A percentile compares a stretch with the other conserved stretches of the same genome.
Evolutionary conservation across 441 rosid species (phyloP).

Genomic region (Pelargonium australe): DNA sequence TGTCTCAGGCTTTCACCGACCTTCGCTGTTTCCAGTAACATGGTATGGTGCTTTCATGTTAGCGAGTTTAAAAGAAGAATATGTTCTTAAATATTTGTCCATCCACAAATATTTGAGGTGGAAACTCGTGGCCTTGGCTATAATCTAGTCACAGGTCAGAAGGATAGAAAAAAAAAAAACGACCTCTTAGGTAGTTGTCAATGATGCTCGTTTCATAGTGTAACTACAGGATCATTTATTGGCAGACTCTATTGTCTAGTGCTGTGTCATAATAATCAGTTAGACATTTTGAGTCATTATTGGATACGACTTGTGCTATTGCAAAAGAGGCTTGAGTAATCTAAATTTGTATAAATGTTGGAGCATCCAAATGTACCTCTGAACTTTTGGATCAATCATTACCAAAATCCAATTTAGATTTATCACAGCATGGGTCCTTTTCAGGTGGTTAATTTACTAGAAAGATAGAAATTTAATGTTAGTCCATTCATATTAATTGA

Average conservation of each 20-base stretch:
- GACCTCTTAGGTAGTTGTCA: neutral
- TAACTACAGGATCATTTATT: neutral
- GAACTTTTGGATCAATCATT: neutral
- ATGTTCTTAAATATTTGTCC: slow-evolving; percentile 5
- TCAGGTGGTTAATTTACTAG: neutral
- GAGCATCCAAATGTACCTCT: neutral
- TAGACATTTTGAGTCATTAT: neutral
- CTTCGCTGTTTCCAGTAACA: slow-evolving; percentile 52
- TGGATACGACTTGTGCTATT: neutral
- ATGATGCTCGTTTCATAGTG: neutral
- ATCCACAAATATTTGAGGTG: slow-evolving; percentile 7
- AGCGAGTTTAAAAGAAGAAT: neutral
- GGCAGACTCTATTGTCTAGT: neutral
- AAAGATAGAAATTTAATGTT: neutral
- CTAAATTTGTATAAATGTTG: neutral
- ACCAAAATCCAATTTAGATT: neutral
- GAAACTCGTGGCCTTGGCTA: neutral
- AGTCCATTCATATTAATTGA: slow-evolving; percentile 1
- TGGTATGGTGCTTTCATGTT: slow-evolving; percentile 41
- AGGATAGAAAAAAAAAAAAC: slow-evolving; percentile 9
- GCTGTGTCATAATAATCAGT: neutral
- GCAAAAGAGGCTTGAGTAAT: neutral
- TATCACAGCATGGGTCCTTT: neutral
- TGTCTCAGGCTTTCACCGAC: slow-evolving; percentile 61
- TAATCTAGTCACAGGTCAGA: slow-evolving; percentile 12